Conservation (phyloP, 2,329 filamentous ascomycete species). For the Mycogone perniciosa region DNA sequence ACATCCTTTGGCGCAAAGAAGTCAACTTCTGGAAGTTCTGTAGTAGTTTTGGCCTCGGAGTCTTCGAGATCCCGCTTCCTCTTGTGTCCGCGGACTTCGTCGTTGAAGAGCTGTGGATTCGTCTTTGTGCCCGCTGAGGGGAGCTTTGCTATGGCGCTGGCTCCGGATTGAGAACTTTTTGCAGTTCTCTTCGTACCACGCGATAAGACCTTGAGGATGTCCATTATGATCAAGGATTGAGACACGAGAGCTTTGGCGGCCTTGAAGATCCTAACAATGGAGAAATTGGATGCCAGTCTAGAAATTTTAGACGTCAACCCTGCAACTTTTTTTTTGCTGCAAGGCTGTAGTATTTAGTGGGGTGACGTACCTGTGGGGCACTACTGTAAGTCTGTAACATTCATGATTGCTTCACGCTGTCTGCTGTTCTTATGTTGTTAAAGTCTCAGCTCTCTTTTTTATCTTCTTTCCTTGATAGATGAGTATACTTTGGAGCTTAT, state of each 20-base stretch:
- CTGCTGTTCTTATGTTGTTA: not conserved
- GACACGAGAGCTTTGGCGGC: no score
- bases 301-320: constrained; percentile 17
- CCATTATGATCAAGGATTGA: constrained; percentile 41
- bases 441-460: no score
- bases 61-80: constrained; percentile 45
- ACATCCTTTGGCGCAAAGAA: constrained; percentile 51
- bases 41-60: constrained; percentile 22
- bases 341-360: constrained; percentile 16
- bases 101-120: constrained; percentile 66
- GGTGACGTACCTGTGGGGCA: constrained; percentile 6
- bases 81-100: constrained; percentile 46
- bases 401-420: not conserved
- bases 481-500: no score
- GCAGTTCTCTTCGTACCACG: constrained; percentile 57
- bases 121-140: constrained; percentile 58
- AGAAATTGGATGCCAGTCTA: not conserved
- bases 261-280: not conserved
- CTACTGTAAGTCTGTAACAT: not conserved
- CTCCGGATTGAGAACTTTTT: constrained; percentile 26
- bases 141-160: constrained; percentile 37
- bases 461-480: no score
- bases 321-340: constrained; percentile 13
- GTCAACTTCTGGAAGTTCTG: constrained; percentile 43
- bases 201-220: constrained; percentile 67